phyloP scores from a whole-genome alignment of 306 rosid genomes.

The Cicer yamashitae region DNA sequence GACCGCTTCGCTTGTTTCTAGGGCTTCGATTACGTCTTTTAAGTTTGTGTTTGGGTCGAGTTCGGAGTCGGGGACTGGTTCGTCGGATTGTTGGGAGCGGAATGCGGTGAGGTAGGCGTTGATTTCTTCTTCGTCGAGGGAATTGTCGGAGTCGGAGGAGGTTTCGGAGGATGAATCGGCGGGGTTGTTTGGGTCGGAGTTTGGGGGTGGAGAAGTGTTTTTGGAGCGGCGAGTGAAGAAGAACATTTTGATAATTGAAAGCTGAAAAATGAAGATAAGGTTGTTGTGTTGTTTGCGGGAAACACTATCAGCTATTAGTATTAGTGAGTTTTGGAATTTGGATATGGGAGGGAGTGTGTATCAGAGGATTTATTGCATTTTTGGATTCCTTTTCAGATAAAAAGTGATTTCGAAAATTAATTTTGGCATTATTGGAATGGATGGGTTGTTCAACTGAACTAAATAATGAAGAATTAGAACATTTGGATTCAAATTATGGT shows the following conservation, averaged over 20 bases:
- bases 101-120: neutral
- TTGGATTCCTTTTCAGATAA: no score
- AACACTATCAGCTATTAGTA: no score
- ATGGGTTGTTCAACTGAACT: no score
- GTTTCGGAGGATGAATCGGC: conserved; percentile 31
- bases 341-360: no score
- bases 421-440: no score
- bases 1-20: neutral
- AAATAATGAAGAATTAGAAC: no score
- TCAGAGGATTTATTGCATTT: no score
- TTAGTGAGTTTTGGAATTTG: no score
- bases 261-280: neutral
- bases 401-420: no score
- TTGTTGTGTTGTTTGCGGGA: conserved; percentile 17
- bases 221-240: neutral
- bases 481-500: no score
- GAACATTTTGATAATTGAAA: neutral
- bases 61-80: neutral
- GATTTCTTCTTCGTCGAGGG: neutral
- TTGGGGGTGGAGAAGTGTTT: neutral
- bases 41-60: conserved; percentile 33
- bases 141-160: conserved; percentile 8
- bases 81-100: neutral
- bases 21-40: conserved; percentile 11
- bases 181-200: neutral